These are phyloP conservation scores for Eimeria sp. DNA, from an alignment of 169 alveolate species.

Conservation along the genomic window DNA sequence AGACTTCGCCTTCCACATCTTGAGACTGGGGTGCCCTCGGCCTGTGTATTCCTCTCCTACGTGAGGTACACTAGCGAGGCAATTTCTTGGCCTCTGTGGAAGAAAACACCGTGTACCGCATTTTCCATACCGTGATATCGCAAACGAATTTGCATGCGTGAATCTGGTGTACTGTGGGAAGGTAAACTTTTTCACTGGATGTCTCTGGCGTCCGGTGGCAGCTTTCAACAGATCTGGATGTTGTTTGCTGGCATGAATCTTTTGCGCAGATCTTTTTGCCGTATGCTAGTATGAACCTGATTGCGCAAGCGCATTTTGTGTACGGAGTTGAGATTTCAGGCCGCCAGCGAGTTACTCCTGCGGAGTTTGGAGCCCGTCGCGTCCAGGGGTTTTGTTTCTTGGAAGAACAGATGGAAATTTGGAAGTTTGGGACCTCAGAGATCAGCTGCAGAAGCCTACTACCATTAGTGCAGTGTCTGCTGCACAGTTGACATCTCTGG, in stretches of 20 bases:
- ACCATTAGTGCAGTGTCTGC: slow-evolving; percentile 34
- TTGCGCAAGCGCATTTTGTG: background rate
- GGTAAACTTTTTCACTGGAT: background rate
- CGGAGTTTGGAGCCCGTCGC: slow-evolving; percentile 80
- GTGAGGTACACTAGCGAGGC: slow-evolving; percentile 17
- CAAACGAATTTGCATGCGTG: background rate
- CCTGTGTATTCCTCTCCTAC: slow-evolving; percentile 80
- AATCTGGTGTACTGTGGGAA: background rate
- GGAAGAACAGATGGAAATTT: slow-evolving; percentile 71
- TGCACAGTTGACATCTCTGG: slow-evolving; percentile 21
- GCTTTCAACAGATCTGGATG: background rate
- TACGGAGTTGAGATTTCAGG: background rate
- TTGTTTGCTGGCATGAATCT: background rate
- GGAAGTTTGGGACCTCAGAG: slow-evolving; percentile 81
- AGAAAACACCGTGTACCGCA: background rate
- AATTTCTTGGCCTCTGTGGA: background rate
- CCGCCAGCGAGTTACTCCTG: slow-evolving; percentile 57
- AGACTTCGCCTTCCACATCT: slow-evolving; percentile 70
- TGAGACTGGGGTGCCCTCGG: slow-evolving; percentile 64
- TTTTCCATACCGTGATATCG: background rate
- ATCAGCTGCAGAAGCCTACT: slow-evolving; percentile 60
- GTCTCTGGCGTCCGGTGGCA: background rate
- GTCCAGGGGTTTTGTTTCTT: slow-evolving; percentile 80
- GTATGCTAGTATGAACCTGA: background rate
- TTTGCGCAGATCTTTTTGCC: background rate